phyloP scores from a whole-genome alignment of 106 monocot genomes.

The Dioscorea zingiberensis region DNA sequence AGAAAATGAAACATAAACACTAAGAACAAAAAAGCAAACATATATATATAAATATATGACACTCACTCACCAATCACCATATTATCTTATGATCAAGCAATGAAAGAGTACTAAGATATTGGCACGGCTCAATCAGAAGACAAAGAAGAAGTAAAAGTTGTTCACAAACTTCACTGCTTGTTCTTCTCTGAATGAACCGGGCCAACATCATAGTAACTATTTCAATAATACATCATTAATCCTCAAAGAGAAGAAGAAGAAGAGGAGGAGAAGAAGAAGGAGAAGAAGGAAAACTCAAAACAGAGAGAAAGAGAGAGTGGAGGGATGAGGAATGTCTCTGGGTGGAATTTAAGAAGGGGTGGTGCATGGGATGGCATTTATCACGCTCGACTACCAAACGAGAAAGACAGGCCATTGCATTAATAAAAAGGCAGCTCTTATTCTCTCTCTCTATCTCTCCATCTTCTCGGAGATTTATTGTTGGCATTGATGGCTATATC shows the following conservation, averaged over 20 bases:
- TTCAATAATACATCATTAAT: slow-evolving; percentile 22
- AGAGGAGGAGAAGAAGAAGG: slow-evolving; percentile 1
- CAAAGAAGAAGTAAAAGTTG: no score
- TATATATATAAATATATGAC: background rate
- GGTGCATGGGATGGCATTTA: slow-evolving; percentile 44
- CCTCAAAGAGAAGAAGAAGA: background rate
- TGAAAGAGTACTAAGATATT: slow-evolving; percentile 98
- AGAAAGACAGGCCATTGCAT: slow-evolving; percentile 59
- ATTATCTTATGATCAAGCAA: background rate
- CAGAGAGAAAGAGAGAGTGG: background rate
- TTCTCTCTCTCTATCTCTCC: slow-evolving; percentile 10
- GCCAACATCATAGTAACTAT: slow-evolving; percentile 80
- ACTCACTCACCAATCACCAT: background rate
- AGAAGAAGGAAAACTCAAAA: slow-evolving; percentile 1
- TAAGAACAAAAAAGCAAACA: no score
- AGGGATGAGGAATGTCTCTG: slow-evolving; percentile 32
- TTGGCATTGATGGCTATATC: background rate
- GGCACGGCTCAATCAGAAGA: slow-evolving; percentile 99
- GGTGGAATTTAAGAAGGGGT: slow-evolving; percentile 37
- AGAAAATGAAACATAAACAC: no score
- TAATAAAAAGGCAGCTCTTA: slow-evolving; percentile 30
- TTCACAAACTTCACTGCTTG: background rate
- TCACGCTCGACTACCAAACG: slow-evolving; percentile 46
- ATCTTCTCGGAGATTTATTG: slow-evolving; percentile 1
- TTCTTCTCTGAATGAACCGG: slow-evolving; percentile 70